Evolutionary conservation across 2,329 filamentous ascomycete genomes (phyloP), one percentile per base, ranked within the genome.

Genomic region (Alternaria infectoria): DNA sequence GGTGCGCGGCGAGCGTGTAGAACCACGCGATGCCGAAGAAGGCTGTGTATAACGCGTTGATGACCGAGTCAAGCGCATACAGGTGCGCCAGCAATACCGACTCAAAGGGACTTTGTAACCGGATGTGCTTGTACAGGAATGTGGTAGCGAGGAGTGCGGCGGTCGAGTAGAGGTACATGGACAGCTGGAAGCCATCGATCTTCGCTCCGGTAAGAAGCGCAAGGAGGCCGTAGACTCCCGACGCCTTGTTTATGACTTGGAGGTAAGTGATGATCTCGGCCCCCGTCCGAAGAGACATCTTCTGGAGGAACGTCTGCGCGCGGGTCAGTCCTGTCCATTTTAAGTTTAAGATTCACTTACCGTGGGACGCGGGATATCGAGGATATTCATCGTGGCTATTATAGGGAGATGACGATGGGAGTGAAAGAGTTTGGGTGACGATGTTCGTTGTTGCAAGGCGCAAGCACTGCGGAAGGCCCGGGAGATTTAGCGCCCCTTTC

Each of bases 121-220:
- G 90, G 77, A 97, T 92, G 77, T 96, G 91, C 52, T 91, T 91
- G 74, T 92, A 87, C 51, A 97, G 89, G 73, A 89, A 87, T 55
- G 87, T 85, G 69, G 92, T 87, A 49, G 91, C 81, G 67, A 86
- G 83, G 67, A 97, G 88, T 26, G 91, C 87, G 66, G 88, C 72
- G 65, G 96, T 86, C 25, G 92, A 96, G 85, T 97, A 97, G 52
- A 97, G 86, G 85, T 97, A 97, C 86, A 96, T 96, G 61, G 91
- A 92, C 61, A 97, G 86, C 81, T 97, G 95, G 23, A 96, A 86
- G 28, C 89, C 86, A 57, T 93, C 94, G 66, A 97, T 88, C 71
- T 90, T 85, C 80, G 92, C 93, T 77, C 95, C 95, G 23, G 94
- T 97, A 68, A 97, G 85, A 70, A 97, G 87, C 62, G 94, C 93